Base-by-base conservation (phyloP, 2,329 filamentous ascomycete genomes). In the Dendryphion nanum region DNA sequence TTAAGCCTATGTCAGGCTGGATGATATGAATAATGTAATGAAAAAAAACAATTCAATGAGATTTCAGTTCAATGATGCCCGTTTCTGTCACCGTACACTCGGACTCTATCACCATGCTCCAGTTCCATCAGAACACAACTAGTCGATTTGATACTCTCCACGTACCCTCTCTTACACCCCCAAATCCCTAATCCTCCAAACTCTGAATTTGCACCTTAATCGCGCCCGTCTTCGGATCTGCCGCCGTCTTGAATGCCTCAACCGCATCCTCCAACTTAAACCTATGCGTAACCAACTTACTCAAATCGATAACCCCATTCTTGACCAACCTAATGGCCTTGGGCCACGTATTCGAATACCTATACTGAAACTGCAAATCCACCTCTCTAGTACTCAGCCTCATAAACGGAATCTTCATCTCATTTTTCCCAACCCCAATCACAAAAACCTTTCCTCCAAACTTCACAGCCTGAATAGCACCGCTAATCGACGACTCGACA, bases 391-490 rank as follows among this genome's bases (percentile, higher is more conserved):
- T 91, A 56, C 85, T 91, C 41, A 91, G 78, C 35, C 89, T 75
- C 91, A 96, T 96, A 68, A 97, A 97, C 18, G 91, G 91, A 48
- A 97, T 85, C 68, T 81, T 89, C 74, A 97, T 93, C 74, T 96
- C 88, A 65, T 93, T 90, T 76, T 86, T 91, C 51, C 91, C 93
- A 3, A 97, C 90, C 28, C 91, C 91, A 50, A 96, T 94, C 48
- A 97, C 85, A 62, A 97, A 97, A 37, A 97, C 91, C 70, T 94
- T 95, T 55, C 93, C 91, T 50, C 91, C 93, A 59, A 97, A 97
- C 71, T 91, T 94, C 64, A 86, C 81, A 7, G 87, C 83, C 78
- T 90, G 93, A 63, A 96, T 91, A 37, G 89, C 89, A 18, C 86
- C 77, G 5, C 82, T 81, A 57, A 97, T 86, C 65, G 85, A 90